Percentiles rank a stretch among this genome's conserved stretches.
phyloP scores from a whole-genome alignment of 2,329 filamentous ascomycete genomes.

The Knufia fluminis region DNA sequence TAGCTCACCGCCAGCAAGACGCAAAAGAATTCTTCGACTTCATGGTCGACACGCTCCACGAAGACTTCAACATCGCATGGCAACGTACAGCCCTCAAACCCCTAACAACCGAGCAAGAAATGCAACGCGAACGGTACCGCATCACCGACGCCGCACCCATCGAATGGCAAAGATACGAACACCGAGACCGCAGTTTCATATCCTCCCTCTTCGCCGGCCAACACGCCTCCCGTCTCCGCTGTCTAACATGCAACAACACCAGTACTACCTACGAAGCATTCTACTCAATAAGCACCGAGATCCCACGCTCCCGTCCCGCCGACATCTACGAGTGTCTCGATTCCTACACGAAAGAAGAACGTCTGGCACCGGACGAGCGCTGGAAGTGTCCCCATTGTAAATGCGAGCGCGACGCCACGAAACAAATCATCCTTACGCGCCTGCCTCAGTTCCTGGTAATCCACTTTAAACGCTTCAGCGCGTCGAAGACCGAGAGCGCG shows the following conservation, averaged over 20 bases:
- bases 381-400: conserved; percentile 71
- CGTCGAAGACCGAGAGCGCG: conserved; percentile 46
- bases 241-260: conserved; percentile 52
- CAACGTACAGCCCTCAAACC: conserved; percentile 48
- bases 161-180: conserved; percentile 65
- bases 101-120: conserved; percentile 52
- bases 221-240: conserved; percentile 53
- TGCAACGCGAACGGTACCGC: conserved; percentile 50
- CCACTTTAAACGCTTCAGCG: conserved; percentile 62
- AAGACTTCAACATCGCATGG: conserved; percentile 70
- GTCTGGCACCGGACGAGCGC: conserved; percentile 46
- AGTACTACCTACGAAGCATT: conserved; percentile 62
- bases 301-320: conserved; percentile 49
- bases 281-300: conserved; percentile 62
- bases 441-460: conserved; percentile 72
- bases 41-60: conserved; percentile 68
- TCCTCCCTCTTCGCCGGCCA: conserved; percentile 71
- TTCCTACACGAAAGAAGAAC: conserved; percentile 60
- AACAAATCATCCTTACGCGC: conserved; percentile 64
- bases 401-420: conserved; percentile 55
- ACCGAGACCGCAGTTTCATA: conserved; percentile 64
- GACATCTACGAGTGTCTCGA: conserved; percentile 61
- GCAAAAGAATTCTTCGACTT: conserved; percentile 84
- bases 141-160: conserved; percentile 57
- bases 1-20: conserved; percentile 73